Evolutionary conservation across 352 stramenopile species (phyloP), one percentile per base, ranked within the genome.

Genomic region (Phytophthora brassicae): DNA sequence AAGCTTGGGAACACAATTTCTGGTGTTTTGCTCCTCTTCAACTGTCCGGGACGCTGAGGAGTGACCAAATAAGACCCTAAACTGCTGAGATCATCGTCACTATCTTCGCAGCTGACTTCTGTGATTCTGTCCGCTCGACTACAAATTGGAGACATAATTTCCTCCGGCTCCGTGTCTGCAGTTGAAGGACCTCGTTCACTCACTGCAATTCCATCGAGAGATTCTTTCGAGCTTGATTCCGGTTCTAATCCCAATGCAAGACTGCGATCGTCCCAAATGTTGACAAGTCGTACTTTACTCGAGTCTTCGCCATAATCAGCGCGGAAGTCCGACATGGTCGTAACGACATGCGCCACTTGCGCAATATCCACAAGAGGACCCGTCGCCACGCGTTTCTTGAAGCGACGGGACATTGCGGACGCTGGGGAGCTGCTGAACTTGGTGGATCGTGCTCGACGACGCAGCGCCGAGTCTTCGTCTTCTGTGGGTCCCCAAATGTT

Each of bases 271-370:
- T 77, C 71, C 83, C 83, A 92, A 52, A 92, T 72, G 58, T 92
- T 92, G 20, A 73, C 49, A 2, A 56, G 49, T 48, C 60, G 26
- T 39, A 50, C 56, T 11, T 48, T 62, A 41, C 58, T 60, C 12
- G 56, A 49, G 16, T 64, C 65, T 9, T 74, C 69, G 6, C 56
- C 70, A 72, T 93, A 93, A 53, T 90, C 84, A 26, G 60, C 69
- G 17, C 81, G 84, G 68, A 88, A 93, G 62, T 93, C 79, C 1
- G 69, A 80, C 57, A 81, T 68, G 12, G 74, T 86, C 26, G 78
- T 88, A 19, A 93, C 70, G 3, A 84, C 78, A 59, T 93, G 72
- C 3, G 84, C 84, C 36, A 93, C 84, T 52, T 93, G 84, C 20
- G 67, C 50, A 52, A 93, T 91, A 63, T 88, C 78, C 4, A 88